A percentile compares a stretch with the other conserved stretches of the same genome.
These are phyloP conservation scores for Prunus dulcis DNA, from an alignment of 306 rosid genomes.

Conservation along the genomic window DNA sequence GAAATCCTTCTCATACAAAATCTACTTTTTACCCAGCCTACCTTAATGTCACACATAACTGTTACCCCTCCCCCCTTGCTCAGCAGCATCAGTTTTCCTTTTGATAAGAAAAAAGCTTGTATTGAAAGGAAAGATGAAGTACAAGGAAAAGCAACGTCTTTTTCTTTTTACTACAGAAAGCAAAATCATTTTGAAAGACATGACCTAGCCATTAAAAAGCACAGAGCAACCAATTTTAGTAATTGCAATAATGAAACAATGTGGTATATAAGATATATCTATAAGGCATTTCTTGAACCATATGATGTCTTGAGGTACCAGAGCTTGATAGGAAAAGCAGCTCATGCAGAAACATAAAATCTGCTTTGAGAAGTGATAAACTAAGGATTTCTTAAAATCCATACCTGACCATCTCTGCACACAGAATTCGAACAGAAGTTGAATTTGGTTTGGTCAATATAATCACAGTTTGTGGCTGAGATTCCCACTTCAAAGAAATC, in stretches of 20 bases:
- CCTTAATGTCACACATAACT: neutral
- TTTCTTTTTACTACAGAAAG: no score
- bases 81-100: neutral
- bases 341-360: neutral
- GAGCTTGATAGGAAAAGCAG: conserved; percentile 13
- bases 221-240: neutral
- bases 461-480: conserved; percentile 84
- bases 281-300: conserved; percentile 17
- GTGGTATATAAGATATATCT: neutral
- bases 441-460: conserved; percentile 93
- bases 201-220: neutral
- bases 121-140: neutral
- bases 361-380: conserved; percentile 12
- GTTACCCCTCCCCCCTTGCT: neutral
- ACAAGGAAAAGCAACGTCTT: neutral
- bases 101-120: neutral
- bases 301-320: conserved; percentile 17
- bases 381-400: conserved; percentile 23
- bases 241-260: neutral
- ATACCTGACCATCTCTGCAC: conserved; percentile 90
- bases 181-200: neutral
- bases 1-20: neutral
- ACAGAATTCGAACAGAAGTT: conserved; percentile 67
- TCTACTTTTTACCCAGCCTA: neutral
- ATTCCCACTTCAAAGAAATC: conserved; percentile 97